A percentile compares a stretch with the other conserved stretches of the same genome.
Evolutionary conservation across 768 basidiomycete species (phyloP).

Genomic region (Lactarius akahatsu): DNA sequence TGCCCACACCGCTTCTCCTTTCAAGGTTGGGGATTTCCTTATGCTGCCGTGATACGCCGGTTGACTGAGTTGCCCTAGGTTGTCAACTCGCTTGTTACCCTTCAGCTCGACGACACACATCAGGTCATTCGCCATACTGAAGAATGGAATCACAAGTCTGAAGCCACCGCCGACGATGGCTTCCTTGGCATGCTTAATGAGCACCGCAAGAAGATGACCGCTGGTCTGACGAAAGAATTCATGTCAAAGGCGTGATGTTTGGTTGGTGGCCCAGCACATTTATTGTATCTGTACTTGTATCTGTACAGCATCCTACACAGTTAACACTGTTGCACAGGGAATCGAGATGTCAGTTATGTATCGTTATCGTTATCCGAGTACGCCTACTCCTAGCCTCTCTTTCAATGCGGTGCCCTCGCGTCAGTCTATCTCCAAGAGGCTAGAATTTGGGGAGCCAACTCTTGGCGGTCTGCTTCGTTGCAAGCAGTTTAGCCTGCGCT

Average conservation of each 20-base stretch:
- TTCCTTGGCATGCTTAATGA: slow-evolving; percentile 48
- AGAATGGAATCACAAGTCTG: slow-evolving; percentile 45
- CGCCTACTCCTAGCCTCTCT: not conserved
- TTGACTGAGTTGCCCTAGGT: slow-evolving; percentile 29
- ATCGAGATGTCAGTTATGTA: slow-evolving; percentile 7
- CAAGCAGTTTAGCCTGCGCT: slow-evolving; percentile 62
- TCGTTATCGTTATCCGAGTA: slow-evolving; percentile 5
- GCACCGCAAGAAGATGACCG: slow-evolving; percentile 44
- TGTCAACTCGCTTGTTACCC: slow-evolving; percentile 44
- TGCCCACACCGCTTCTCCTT: slow-evolving; percentile 39
- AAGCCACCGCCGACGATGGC: slow-evolving; percentile 41
- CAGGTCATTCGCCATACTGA: slow-evolving; percentile 43
- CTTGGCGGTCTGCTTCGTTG: slow-evolving; percentile 61
- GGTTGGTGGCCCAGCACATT: not conserved
- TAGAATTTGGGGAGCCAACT: slow-evolving; percentile 60
- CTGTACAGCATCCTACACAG: not conserved
- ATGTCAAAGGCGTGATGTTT: slow-evolving; percentile 34
- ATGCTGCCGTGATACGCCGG: too few species aligned
- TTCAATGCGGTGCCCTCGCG: not conserved
- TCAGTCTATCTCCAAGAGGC: not conserved
- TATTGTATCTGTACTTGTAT: slow-evolving; percentile 17
- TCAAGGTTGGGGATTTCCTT: slow-evolving; percentile 36
- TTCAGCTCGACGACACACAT: slow-evolving; percentile 41
- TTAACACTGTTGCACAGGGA: slow-evolving; percentile 1
- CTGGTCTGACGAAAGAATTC: slow-evolving; percentile 38